Percentiles rank a stretch among this genome's conserved stretches.
These are phyloP conservation scores for Eimeria mitis DNA, from an alignment of 169 alveolate species.

Conservation along the genomic window DNA sequence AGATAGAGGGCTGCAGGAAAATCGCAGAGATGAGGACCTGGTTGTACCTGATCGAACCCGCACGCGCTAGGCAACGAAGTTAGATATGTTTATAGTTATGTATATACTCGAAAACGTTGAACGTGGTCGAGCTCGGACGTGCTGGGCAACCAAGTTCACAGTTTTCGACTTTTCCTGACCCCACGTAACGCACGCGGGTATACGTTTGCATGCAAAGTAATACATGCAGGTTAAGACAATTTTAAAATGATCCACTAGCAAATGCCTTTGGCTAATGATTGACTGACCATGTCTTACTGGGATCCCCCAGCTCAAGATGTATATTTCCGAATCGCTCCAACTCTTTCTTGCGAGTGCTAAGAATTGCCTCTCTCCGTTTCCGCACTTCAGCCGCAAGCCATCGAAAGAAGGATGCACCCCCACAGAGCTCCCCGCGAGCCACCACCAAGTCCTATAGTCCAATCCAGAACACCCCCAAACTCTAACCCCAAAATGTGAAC, in stretches of 20 bases:
- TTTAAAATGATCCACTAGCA: neutral
- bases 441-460: constrained; percentile 6
- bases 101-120: too few relatives aligned
- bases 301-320: constrained; percentile 56
- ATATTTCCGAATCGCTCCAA: constrained; percentile 48
- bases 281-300: constrained; percentile 54
- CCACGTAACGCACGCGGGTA: neutral
- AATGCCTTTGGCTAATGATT: neutral
- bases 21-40: neutral
- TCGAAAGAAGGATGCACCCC: constrained; percentile 62
- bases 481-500: neutral
- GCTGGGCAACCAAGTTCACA: neutral
- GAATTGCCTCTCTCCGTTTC: constrained; percentile 38
- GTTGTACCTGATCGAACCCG: neutral
- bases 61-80: too few relatives aligned
- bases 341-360: constrained; percentile 40
- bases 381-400: constrained; percentile 55
- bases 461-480: neutral
- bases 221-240: too few relatives aligned
- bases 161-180: neutral
- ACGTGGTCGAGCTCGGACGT: neutral
- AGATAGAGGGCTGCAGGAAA: neutral
- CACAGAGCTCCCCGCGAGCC: constrained; percentile 50
- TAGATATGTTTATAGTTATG: too few relatives aligned
- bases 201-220: neutral